Evolutionary conservation across 352 stramenopile species (phyloP).

Genomic region (Pythium myriotylum): DNA sequence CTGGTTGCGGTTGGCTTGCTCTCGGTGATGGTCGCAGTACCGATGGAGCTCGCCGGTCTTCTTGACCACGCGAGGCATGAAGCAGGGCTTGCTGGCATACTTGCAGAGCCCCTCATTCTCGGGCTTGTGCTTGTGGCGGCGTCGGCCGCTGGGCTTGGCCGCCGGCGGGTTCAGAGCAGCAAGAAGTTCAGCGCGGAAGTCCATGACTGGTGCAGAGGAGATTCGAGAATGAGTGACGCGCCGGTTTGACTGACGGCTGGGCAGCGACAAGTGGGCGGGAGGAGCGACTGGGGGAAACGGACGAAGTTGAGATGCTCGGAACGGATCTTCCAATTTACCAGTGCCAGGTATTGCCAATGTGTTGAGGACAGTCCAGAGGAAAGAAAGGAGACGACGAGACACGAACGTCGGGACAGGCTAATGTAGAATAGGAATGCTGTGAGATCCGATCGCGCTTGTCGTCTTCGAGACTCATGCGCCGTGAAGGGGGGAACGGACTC

Average conservation of each 20-base stretch:
- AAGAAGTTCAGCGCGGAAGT: not conserved
- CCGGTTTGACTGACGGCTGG: too few relatives aligned
- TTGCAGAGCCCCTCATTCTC: conserved; percentile 54
- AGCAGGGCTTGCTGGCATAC: conserved; percentile 75
- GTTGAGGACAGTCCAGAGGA: conserved; percentile 8
- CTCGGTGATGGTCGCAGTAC: conserved; percentile 71
- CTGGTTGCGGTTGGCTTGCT: conserved; percentile 77
- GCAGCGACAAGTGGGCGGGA: not conserved
- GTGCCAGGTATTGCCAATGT: not conserved
- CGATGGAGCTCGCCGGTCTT: conserved; percentile 73
- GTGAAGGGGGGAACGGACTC: too few relatives aligned
- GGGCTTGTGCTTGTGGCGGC: conserved; percentile 20
- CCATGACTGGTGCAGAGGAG: not conserved
- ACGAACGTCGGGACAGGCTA: too few relatives aligned
- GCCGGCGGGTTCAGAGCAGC: conserved; percentile 1
- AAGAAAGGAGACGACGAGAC: not conserved
- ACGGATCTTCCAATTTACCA: conserved; percentile 3
- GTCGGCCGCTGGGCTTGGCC: conserved; percentile 29
- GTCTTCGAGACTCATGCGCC: too few relatives aligned
- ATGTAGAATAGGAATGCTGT: too few relatives aligned
- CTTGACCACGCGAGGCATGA: conserved; percentile 57
- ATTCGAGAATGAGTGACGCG: not conserved
- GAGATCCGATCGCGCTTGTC: too few relatives aligned
- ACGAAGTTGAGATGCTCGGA: not conserved
- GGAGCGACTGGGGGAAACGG: not conserved